Evolutionary conservation across 768 basidiomycete genomes (phyloP).

Genomic region (Exidia glandulosa): DNA sequence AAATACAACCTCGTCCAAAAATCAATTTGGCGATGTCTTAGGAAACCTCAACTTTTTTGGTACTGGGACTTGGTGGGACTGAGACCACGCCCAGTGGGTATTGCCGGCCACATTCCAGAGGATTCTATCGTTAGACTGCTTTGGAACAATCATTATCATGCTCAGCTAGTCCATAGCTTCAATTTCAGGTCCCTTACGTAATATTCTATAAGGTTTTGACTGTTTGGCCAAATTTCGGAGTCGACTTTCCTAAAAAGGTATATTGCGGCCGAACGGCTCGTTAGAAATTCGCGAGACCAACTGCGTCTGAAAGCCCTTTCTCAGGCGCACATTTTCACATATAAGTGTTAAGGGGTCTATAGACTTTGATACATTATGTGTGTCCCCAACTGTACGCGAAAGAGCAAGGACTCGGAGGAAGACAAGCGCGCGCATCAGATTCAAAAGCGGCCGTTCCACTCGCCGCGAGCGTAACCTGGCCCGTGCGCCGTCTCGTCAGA

Average conservation of each 20-base stretch:
- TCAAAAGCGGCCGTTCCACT: no score
- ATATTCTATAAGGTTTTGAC: background rate
- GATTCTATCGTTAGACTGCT: no score
- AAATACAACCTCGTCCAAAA: background rate
- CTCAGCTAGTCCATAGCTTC: background rate
- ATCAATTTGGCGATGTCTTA: no score
- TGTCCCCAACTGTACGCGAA: background rate
- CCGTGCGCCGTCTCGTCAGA: no score
- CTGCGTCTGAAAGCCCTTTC: background rate
- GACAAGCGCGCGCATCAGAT: no score
- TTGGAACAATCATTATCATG: background rate
- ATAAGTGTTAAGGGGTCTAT: background rate
- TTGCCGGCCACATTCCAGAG: no score
- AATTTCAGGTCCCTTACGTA: background rate
- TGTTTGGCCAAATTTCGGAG: background rate
- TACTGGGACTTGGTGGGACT: no score
- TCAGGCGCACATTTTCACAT: background rate
- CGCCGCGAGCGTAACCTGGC: no score
- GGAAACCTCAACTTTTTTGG: no score
- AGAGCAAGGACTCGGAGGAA: no score
- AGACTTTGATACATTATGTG: background rate
- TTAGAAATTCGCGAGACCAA: background rate
- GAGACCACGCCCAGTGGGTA: no score
- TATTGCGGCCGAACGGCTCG: background rate
- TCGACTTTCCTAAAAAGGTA: background rate